Evolutionary conservation across 2,329 filamentous ascomycete genomes (phyloP), one percentile per base, ranked within the genome.

Genomic region (Beauveria caledonica): DNA sequence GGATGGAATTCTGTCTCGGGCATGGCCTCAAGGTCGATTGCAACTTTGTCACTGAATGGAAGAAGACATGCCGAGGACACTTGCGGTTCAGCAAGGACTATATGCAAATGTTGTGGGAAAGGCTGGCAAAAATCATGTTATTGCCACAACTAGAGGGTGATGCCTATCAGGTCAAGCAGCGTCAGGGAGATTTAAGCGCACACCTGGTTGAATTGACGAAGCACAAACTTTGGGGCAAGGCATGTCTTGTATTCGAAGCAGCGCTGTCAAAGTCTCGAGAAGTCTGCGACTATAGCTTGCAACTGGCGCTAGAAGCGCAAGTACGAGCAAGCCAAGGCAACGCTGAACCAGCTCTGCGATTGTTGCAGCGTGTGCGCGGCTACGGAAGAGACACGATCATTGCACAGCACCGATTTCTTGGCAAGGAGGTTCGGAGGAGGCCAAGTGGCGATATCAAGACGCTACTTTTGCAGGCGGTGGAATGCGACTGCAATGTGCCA

Each of bases 1-100:
- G 73, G 72, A 64, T 74, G 1, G 64, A 68, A 19, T 74, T 71
- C 45, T 74, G 72, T 48, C 61, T 65, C 29, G 63, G 67, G 10
- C 63, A 64, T 27, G 70, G 70, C 2, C 60, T 73, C 13, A 62
- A 64, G 33, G 64, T 71, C 52, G 67, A 72, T 27, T 63, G 70
- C n/a, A 55, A 62, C 3, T 72, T 72, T 62, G 64, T 70, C 64
- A 68, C 29, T 62, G 66, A 40, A 64, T 73, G 27, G 21, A 33
- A 48, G 25, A 57, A 40, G 5, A 33, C 39, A 3, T 62, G 60
- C 45, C 60, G 60, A 36, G 21, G 46, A 21, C 40, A 60, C 25
- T 60, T 58, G 45, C 44, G 39, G 17, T 62, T 62, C 36, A 27
- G 25, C 25, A 40, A 61, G 5, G 54, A 52, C 5, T 17, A 55